A percentile compares a stretch with the other conserved stretches of the same genome.
phyloP scores from a whole-genome alignment of 2,329 filamentous ascomycete genomes.

The Xylariaceae sp. region DNA sequence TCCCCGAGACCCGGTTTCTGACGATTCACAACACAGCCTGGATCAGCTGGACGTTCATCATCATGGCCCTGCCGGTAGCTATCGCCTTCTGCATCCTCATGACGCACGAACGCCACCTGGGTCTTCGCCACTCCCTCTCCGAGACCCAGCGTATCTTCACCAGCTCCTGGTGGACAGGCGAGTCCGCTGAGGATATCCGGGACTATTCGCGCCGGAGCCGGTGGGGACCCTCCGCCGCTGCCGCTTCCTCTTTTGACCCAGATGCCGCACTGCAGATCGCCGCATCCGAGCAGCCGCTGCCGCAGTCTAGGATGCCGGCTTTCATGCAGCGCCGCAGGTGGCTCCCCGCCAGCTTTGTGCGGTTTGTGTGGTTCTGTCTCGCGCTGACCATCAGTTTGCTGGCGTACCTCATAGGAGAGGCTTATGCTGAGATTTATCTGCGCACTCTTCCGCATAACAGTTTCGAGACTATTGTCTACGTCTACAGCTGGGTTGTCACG shows the following conservation, averaged over 20 bases:
- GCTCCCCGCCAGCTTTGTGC: conserved; percentile 63
- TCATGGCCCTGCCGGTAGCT: conserved; percentile 65
- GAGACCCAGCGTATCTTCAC: conserved; percentile 67
- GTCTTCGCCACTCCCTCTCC: conserved; percentile 56
- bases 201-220: conserved; percentile 32
- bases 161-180: conserved; percentile 61
- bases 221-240: conserved; percentile 31
- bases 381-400: conserved; percentile 60
- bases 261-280: conserved; percentile 28
- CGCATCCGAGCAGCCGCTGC: conserved; percentile 20
- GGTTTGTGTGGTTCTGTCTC: conserved; percentile 66
- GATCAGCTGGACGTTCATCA: conserved; percentile 67
- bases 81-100: conserved; percentile 62
- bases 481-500: conserved; percentile 66
- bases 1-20: conserved; percentile 49
- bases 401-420: conserved; percentile 65
- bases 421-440: conserved; percentile 65
- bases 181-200: conserved; percentile 44
- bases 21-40: conserved; percentile 62
- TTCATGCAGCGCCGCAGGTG: conserved; percentile 49
- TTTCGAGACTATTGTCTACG: conserved; percentile 64
- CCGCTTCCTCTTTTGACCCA: conserved; percentile 40
- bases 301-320: conserved; percentile 22
- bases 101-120: conserved; percentile 59
- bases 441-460: conserved; percentile 63